Conservation (phyloP, 2,329 filamentous ascomycete species). For the Neonectria faginata region DNA sequence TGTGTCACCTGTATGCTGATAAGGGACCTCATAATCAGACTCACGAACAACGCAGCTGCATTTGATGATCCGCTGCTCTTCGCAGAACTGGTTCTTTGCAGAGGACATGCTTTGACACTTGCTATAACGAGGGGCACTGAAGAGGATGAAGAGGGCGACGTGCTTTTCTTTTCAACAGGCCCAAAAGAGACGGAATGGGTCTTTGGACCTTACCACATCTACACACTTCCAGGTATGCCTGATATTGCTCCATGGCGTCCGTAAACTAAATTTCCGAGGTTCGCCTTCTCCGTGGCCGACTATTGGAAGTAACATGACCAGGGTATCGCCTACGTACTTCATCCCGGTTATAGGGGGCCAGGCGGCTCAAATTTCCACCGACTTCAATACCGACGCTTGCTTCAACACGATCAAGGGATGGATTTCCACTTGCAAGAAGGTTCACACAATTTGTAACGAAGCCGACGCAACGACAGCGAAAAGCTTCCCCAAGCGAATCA, state of each 20-base stretch:
- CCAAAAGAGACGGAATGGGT: no score
- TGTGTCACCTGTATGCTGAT: no score
- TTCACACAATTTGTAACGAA: slow-evolving; percentile 33
- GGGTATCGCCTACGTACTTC: slow-evolving; percentile 25
- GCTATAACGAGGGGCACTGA: no score
- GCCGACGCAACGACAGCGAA: slow-evolving; percentile 14
- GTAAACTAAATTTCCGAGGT: not conserved
- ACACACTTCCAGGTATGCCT: slow-evolving; percentile 34
- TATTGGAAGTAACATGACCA: slow-evolving; percentile 32
- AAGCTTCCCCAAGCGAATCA: slow-evolving; percentile 36
- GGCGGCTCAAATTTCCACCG: slow-evolving; percentile 30
- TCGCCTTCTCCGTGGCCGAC: slow-evolving; percentile 35
- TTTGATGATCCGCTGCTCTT: no score
- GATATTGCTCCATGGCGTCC: no score
- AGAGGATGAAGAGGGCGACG: no score
- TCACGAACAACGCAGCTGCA: no score
- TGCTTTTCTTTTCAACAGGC: no score
- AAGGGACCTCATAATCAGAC: no score
- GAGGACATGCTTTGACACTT: no score
- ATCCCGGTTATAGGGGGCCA: slow-evolving; percentile 24
- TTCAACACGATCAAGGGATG: slow-evolving; percentile 35
- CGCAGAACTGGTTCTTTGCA: no score
- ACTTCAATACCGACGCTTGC: slow-evolving; percentile 25
- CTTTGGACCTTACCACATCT: slow-evolving; percentile 28
- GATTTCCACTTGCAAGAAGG: slow-evolving; percentile 32